Base-by-base conservation (phyloP, 331 rosid genomes). In the Quercus lobata region DNA sequence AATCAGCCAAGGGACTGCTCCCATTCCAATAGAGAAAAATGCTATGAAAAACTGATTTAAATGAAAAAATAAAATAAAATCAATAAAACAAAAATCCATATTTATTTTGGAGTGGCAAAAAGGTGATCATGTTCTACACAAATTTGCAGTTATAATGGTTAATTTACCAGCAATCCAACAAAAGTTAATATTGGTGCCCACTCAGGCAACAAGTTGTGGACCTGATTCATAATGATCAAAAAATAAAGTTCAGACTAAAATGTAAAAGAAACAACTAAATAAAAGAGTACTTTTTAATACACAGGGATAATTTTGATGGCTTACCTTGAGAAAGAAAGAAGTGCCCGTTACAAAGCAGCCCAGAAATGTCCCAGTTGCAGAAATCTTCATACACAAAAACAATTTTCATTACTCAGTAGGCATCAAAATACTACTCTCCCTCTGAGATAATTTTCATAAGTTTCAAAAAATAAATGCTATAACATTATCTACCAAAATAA, bases 1-100 rank as follows among this genome's bases (percentile, higher is more conserved):
- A 58, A 92, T 87, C 79, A 92, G 88, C 98, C 98, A 92, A 53
- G 98, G 97, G 72, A 94, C 94, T 12, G 96, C 76, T 74, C 96
- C 98, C 83, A 92, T 65, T 73, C 97, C 98, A 54, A 89, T 82
- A 25, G 98, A 86, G 89, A 81, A 94, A 55, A 79, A 82, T 58
- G 97, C 90, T 65, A 94, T 80, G 55, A 86, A 94, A 24, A 89
- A 83, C 98, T 94, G 94, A 78, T 77, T 71, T 69, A 32, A 80
- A 63, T 66, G 49, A 25, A 29, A 60, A 70, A 49, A 57, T 4
- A 62, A 53, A 22, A 7, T 25, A 2, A 29, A 4, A 15, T 2
- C 6, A 10, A 29, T 37, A 56, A 10, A 65, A 41, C 22, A 22
- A 18, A 53, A 61, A 11, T 6, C 24, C 52, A 79, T 44, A n/a